phyloP scores from a whole-genome alignment of 2,329 filamentous ascomycete genomes.

The Epicoccum sorghinum region DNA sequence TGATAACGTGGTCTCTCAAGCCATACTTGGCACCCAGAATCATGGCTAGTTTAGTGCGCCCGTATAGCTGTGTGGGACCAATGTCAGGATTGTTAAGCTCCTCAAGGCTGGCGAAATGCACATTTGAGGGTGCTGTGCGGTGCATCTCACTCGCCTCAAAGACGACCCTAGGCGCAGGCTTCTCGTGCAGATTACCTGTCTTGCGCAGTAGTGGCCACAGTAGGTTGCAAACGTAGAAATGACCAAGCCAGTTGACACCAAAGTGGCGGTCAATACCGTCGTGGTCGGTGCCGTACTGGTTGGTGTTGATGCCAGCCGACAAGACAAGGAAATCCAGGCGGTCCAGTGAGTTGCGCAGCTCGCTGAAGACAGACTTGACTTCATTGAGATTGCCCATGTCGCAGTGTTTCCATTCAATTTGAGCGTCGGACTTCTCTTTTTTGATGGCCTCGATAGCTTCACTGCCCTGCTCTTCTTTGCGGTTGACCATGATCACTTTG shows the following conservation, averaged over 20 bases:
- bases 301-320: conserved; percentile 53
- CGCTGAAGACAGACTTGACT: conserved; percentile 48
- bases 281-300: conserved; percentile 46
- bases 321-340: conserved; percentile 53
- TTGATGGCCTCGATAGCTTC: conserved; percentile 45
- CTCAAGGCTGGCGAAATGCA: conserved; percentile 49
- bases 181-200: conserved; percentile 47
- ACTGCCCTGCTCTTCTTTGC: conserved; percentile 49
- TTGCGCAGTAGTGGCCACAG: conserved; percentile 53
- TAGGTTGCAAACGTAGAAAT: conserved; percentile 53
- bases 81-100: conserved; percentile 52
- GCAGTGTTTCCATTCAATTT: conserved; percentile 52
- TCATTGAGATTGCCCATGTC: conserved; percentile 51
- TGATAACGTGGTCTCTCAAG: conserved; percentile 50
- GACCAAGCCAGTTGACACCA: conserved; percentile 53
- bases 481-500: conserved; percentile 38
- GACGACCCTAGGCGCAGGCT: conserved; percentile 49
- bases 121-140: conserved; percentile 40
- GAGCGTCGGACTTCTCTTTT: conserved; percentile 28
- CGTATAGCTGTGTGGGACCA: conserved; percentile 49
- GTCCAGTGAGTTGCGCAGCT: conserved; percentile 43
- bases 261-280: conserved; percentile 52
- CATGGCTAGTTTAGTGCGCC: conserved; percentile 51
- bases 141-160: conserved; percentile 53
- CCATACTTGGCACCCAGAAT: conserved; percentile 54